Base-by-base conservation (phyloP, 2,329 filamentous ascomycete genomes). In the Stagonosporopsis rhizophila region DNA sequence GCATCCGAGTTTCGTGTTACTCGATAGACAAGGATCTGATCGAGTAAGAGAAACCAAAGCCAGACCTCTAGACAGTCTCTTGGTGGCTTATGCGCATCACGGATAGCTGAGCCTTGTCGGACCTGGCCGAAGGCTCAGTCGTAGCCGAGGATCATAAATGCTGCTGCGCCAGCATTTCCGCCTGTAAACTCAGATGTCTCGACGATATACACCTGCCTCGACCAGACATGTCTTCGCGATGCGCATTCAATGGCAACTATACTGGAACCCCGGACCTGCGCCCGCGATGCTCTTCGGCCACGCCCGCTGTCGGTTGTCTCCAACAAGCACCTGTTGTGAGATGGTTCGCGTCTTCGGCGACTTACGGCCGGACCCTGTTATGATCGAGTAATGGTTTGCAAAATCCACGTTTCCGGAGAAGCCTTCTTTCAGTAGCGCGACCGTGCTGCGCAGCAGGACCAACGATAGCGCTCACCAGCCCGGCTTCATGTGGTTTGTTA, bases 351-450 rank as follows among this genome's bases (percentile, higher is more conserved):
- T 50, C 50, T 46, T 49, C 55, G 55, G 55, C 49, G 50, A 58
- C 44, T 42, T 58, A 42, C 45, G 49, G 49, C 49, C 49, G 55
- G 44, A 55, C 56, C 60, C 58, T 65, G 62, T 69, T 69, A 57
- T 57, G 58, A 74, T 75, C 72, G 71, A 75, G 72, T 75, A 75
- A 75, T 70, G 52, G 62, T 68, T 63, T 66, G 59, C 59, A 57
- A 61, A 56, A 52, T 59, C 41, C 52, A 48, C 56, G 49, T 51
- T 41, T 60, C 59, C 54, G 46, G 54, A 58, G 45, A 53, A 49
- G 56, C 52, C 48, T 34, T 40, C 34, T 34, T 52, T 49, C 44
- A 49, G 51, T 62, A 60, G 61, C 56, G 58, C 50, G 25, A 52
- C 49, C 40, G 35, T 38, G 50, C 22, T 46, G 35, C 25, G 46